Conservation (phyloP, 2,329 filamentous ascomycete genomes). For the Verticillium longisporum region DNA sequence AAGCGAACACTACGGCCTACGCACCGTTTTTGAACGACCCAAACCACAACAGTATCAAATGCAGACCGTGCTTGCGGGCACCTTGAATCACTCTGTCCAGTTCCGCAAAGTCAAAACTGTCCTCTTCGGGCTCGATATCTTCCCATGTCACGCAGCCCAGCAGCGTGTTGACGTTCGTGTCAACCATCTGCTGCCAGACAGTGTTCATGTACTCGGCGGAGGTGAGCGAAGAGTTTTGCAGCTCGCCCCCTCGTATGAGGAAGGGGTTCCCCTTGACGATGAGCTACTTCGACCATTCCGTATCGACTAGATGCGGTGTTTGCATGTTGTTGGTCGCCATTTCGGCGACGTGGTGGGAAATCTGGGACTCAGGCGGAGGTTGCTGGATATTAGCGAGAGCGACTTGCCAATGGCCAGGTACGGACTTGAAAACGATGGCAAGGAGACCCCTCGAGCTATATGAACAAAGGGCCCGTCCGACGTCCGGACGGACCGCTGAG, state of each 20-base stretch:
- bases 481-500: not conserved
- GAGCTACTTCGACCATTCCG: constrained; percentile 19
- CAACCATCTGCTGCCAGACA: constrained; percentile 19
- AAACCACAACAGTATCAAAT: constrained; percentile 22
- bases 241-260: constrained; percentile 21
- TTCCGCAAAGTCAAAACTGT: constrained; percentile 18
- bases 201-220: constrained; percentile 18
- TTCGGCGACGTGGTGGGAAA: not conserved
- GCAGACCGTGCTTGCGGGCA: constrained; percentile 16
- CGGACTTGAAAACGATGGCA: not conserved
- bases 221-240: constrained; percentile 23
- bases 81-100: constrained; percentile 18
- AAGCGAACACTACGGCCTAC: not conserved
- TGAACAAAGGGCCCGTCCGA: not conserved
- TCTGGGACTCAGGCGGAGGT: not conserved
- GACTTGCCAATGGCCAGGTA: not conserved
- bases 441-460: not conserved
- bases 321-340: not conserved
- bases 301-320: not conserved
- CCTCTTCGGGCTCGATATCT: constrained; percentile 22
- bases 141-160: constrained; percentile 24
- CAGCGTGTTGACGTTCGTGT: constrained; percentile 21
- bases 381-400: not conserved
- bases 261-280: constrained; percentile 21
- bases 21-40: constrained; percentile 22